Percentiles rank a stretch among this genome's conserved stretches.
These are phyloP conservation scores for Aspergillus taichungensis DNA, from an alignment of 495 filamentous ascomycete genomes.

Conservation along the genomic window DNA sequence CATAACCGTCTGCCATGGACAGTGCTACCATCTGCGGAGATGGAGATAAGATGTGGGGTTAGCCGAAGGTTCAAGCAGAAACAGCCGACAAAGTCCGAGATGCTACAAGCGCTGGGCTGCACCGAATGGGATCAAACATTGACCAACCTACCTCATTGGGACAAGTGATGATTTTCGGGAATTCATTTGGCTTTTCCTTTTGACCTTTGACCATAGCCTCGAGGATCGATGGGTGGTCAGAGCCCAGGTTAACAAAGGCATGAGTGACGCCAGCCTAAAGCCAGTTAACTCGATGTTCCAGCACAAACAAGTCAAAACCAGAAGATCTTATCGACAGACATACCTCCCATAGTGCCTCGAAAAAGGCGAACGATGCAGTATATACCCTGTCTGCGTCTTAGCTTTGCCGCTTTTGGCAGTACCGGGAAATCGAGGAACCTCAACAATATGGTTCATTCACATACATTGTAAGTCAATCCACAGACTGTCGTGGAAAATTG, in stretches of 20 bases:
- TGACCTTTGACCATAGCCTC: constrained; percentile 95
- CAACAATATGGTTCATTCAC: too few species aligned
- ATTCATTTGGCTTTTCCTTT: constrained; percentile 52
- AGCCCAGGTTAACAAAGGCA: constrained; percentile 90
- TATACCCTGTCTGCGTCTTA: constrained; percentile 35
- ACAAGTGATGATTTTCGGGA: constrained; percentile 85
- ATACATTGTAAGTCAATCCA: too few species aligned
- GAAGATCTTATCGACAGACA: not conserved
- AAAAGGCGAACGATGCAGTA: constrained; percentile 80
- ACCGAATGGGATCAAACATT: not conserved
- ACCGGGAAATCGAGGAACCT: too few species aligned
- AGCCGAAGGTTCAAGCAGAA: not conserved
- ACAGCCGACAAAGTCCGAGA: too few species aligned
- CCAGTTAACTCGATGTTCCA: not conserved
- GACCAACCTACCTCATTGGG: constrained; percentile 58
- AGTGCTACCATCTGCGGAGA: constrained; percentile 83
- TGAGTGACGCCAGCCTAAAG: constrained; percentile 71
- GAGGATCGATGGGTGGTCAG: constrained; percentile 88
- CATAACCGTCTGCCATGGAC: constrained; percentile 94
- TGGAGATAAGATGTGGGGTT: constrained; percentile 7
- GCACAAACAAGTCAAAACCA: not conserved
- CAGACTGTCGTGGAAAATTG: too few species aligned
- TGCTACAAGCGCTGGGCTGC: too few species aligned
- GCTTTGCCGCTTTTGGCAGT: too few species aligned
- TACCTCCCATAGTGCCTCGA: constrained; percentile 84